Base-by-base conservation (phyloP, 2,329 filamentous ascomycete species). In the Trichophyton benhamiae region DNA sequence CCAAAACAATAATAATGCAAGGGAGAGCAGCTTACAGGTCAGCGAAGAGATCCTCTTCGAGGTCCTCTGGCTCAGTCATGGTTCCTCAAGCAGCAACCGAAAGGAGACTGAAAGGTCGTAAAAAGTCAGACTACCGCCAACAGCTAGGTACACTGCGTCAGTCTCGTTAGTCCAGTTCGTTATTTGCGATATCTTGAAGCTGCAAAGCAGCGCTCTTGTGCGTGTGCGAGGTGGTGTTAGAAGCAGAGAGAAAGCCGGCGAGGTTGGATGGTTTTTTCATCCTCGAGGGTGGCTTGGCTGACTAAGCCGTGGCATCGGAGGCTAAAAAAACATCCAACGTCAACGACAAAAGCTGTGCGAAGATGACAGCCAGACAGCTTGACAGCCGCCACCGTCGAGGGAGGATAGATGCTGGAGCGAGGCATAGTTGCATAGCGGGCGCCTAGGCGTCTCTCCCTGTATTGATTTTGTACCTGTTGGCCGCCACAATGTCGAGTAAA, bases 31-130 rank as follows among this genome's bases (percentile, higher is more conserved):
- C 89, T 77, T 80, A 96, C 91, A 96, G 83, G 77, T 96, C 91
- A 69, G 91, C 91, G 76, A 96, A 96, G 76, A 96, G 88, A 81
- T 96, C 91, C 71, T 96, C 91, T 68, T 96, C 91, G 67, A 90
- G 86, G 67, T 89, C 88, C 71, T 91, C 88, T 60, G 82, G 79
- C 70, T 94, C 89, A 57, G 88, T 84, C 89, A 92, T 94, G 68
- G 58, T 80, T 73, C 22, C 7, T 49, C 20, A 11, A 42, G 22
- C 27, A 13, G 11, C 33, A 38, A 11, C 33, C 22, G 4, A 27
- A 25, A 36, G 1, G 22, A 42, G 5, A 20, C 20, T 27, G 11
- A n/a, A 17, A 38, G 0, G 33, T 13, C 33, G 13, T 6, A 36
- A 36, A 36, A 36, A 3, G 1, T n/a, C 49, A n/a, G 27, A n/a